phyloP scores from a whole-genome alignment of 345 rosid genomes.

The Euclidium syriacum region DNA sequence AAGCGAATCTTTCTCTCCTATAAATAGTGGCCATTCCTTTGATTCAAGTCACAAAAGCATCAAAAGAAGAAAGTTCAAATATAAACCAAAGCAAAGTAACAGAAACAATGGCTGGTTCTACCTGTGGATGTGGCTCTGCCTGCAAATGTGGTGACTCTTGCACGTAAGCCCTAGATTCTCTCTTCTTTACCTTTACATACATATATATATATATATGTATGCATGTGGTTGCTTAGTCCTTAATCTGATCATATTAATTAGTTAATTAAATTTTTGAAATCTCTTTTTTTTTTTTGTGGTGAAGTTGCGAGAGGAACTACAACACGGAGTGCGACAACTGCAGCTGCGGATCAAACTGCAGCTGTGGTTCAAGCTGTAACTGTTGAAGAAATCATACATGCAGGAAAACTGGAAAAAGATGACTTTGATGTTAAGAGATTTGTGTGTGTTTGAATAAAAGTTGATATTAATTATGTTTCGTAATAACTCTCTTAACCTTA shows the following conservation, averaged over 20 bases:
- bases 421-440: slow-evolving; percentile 15
- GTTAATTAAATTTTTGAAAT: not conserved
- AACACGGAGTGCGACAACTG: slow-evolving; percentile 37
- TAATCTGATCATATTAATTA: not conserved
- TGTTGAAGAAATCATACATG: slow-evolving; percentile 29
- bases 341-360: slow-evolving; percentile 73
- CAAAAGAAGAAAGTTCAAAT: not conserved
- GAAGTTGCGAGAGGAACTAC: slow-evolving; percentile 37
- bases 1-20: slow-evolving; percentile 5
- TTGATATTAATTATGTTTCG: slow-evolving; percentile 13
- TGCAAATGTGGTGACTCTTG: slow-evolving; percentile 43
- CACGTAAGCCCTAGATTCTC: slow-evolving; percentile 14
- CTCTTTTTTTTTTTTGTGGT: not conserved
- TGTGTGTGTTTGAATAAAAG: slow-evolving; percentile 20
- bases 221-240: not conserved
- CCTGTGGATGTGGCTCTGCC: slow-evolving; percentile 38
- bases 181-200: not conserved
- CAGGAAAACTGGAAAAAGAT: not conserved
- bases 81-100: slow-evolving; percentile 11
- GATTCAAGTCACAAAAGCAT: slow-evolving; percentile 7
- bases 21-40: slow-evolving; percentile 10
- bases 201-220: too few relatives aligned
- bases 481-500: slow-evolving; percentile 15
- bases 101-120: slow-evolving; percentile 30
- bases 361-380: slow-evolving; percentile 43